Evolutionary conservation across 2,329 filamentous ascomycete species (phyloP), one percentile per base, ranked within the genome.

Genomic region (Penicillium occitanis): DNA sequence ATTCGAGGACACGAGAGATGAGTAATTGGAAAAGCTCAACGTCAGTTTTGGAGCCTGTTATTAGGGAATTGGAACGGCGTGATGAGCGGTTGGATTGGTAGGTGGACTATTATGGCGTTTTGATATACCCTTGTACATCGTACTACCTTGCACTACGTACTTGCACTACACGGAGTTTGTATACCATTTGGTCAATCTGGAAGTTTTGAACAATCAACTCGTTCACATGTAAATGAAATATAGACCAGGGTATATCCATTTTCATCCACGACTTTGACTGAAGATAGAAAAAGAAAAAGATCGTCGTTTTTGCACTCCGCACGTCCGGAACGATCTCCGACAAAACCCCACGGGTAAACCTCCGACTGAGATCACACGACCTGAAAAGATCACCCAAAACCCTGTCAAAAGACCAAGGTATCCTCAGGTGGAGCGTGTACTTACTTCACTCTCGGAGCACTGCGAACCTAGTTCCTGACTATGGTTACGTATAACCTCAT

Each of bases 1-100:
- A 96, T 78, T 77, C 78, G 3, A 71, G 80, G 46, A 79, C 75
- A 4, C 75, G 79, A 66, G 74, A 78, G 66, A 68, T 70, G 58
- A 73, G 78, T 22, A 70, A 75, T 69, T 75, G 77, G 72, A 75
- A 71, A 25, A 77, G 78, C 70, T 76, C 74, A 3, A 74, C 70
- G 69, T 75, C 75, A 11, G 70, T 74, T 17, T 66, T 82, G 64
- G 73, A 70, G 28, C 79, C 80, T 48, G 74, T 80, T 1, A 68
- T 79, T 40, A 72, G 74, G 22, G 50, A 76, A 7, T 70, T 82
- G 66, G 75, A 79, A 68, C 71, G 72, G 48, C 71, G 72, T 37
- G 73, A 73, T 7, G 73, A 78, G 51, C 71, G 71, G 2, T 69
- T 81, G 68, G 75, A 78, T 63, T 81, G 79, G 79, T 81, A 48